A percentile compares a stretch with the other conserved stretches of the same genome.
Evolutionary conservation across 495 filamentous ascomycete species (phyloP).

Genomic region (Penicillium lividum): DNA sequence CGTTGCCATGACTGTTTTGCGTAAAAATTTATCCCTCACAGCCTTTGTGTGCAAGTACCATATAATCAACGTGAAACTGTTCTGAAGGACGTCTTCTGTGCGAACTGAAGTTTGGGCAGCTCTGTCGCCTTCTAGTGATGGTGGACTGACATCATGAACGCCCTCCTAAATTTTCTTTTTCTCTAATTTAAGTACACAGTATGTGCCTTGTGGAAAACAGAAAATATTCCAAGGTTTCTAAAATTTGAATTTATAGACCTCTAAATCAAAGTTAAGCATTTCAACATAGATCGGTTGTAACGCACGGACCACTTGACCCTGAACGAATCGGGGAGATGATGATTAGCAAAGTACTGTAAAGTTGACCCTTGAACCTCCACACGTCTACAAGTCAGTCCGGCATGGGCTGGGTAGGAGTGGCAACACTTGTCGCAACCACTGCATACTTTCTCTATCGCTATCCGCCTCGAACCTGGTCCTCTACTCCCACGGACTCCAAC

Average conservation of each 20-base stretch:
- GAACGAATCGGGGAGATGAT: constrained; percentile 16
- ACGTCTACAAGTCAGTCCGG: constrained; percentile 10
- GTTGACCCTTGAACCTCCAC: background rate
- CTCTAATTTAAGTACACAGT: background rate
- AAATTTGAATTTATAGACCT: background rate
- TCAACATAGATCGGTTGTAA: constrained; percentile 11
- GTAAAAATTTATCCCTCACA: constrained; percentile 27
- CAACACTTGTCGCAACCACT: constrained; percentile 30
- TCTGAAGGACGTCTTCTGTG: background rate
- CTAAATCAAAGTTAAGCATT: background rate
- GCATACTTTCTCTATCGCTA: constrained; percentile 37
- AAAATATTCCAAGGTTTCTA: background rate
- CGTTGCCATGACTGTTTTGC: constrained; percentile 25
- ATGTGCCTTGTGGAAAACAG: background rate
- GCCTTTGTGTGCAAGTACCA: constrained; percentile 21
- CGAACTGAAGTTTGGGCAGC: constrained; percentile 3
- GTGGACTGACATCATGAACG: constrained; percentile 33
- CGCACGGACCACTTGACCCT: constrained; percentile 24
- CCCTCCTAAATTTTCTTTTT: background rate
- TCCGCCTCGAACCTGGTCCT: constrained; percentile 27
- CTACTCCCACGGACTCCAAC: constrained; percentile 23
- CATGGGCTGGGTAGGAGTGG: constrained; percentile 44
- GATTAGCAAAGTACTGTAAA: background rate
- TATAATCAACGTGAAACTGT: constrained; percentile 7
- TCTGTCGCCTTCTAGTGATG: constrained; percentile 22